Evolutionary conservation across 148 eudicot species (phyloP), one percentile per base, ranked within the genome.

Genomic region (Talinum fruticosum): DNA sequence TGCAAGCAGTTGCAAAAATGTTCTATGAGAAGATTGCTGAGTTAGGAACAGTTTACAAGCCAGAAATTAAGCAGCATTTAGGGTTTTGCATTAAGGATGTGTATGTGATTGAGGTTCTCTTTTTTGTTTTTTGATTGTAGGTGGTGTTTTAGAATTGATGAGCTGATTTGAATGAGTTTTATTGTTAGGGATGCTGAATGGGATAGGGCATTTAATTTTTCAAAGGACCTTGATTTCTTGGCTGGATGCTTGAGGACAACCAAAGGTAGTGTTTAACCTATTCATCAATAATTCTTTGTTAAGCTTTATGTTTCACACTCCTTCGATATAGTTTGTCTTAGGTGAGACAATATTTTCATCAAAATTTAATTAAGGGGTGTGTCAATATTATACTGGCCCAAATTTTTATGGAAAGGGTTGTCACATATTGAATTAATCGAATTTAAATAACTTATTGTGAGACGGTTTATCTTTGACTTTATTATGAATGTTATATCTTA

Each of bases 31-130:
- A 92, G 62, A 75, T 95, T 76, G 64, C 87, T 1, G 86, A 86
- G 74, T 85, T 92, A 28, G 83, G 90, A n/a, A 61, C 79, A 3
- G 76, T 86, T 6, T 92, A 88, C 74, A 81, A 84, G 14, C 82
- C 89, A 5, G 89, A 89, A 29, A 88, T 95, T 44, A 83, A 78
- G 23, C 44, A 74, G 8, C 68, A 81, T 34, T 79, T 95, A 72
- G 91, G 91, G 7, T 95, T 84, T 72, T 95, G 98, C 84, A 87
- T 89, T 4, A 80, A 84, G 72, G 88, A 95, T 78, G 91, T 92
- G 98, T 95, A 84, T 79, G 98, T 90, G 69, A 88, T 85, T 85
- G 75, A 41, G 15, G 53, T 57, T 57, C 0, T 69, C 33, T 15
- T 38, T 26, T 41, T 41, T 12, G 47, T 10, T 37, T 24, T 65